Evolutionary conservation across 805 yeast genomes (phyloP).

Genomic region (Tetrapisispora taiwanensis): DNA sequence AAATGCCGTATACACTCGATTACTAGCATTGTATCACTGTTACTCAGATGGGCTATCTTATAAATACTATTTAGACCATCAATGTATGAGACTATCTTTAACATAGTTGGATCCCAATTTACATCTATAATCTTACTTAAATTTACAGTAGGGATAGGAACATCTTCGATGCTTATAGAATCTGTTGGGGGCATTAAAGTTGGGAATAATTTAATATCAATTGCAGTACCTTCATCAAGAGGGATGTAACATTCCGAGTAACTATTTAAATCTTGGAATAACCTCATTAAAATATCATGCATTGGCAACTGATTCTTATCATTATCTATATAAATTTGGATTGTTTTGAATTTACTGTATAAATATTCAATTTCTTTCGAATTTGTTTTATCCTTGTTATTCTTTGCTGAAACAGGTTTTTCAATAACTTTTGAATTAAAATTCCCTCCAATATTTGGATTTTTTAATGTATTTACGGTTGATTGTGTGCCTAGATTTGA

Average conservation of each 20-base stretch:
- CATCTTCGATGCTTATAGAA: constrained; percentile 67
- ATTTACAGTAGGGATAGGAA: constrained; percentile 82
- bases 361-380: neutral
- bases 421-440: neutral
- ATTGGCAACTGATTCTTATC: constrained; percentile 36
- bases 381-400: neutral
- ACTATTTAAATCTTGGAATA: constrained; percentile 88
- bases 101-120: constrained; percentile 96
- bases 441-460: neutral
- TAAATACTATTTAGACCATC: constrained; percentile 81
- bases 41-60: constrained; percentile 66
- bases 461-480: neutral
- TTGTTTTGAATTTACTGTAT: neutral
- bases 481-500: neutral
- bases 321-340: neutral
- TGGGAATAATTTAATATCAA: constrained; percentile 91
- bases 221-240: constrained; percentile 76
- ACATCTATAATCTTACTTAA: constrained; percentile 67
- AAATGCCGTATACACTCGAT: constrained; percentile 84
- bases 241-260: constrained; percentile 95
- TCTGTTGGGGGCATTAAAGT: constrained; percentile 75
- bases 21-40: constrained; percentile 69
- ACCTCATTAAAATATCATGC: constrained; percentile 72
- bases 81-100: constrained; percentile 73
- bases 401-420: neutral